Base-by-base conservation (phyloP, 768 basidiomycete genomes). In the Hypholoma fasciculare region DNA sequence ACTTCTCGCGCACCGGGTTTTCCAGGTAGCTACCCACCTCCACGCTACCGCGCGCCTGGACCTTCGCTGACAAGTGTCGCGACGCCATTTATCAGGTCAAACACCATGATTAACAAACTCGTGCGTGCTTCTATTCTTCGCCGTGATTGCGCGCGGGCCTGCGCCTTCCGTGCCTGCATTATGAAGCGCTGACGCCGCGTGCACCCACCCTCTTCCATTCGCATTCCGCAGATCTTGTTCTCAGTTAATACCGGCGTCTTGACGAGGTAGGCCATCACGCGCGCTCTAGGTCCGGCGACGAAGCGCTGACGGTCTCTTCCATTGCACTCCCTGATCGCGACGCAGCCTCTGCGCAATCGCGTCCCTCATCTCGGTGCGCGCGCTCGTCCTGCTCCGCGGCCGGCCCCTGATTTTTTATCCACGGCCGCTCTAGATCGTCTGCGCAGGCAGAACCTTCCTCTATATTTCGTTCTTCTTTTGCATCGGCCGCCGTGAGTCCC, bases 381-480 rank as follows among this genome's bases (percentile, higher is more conserved):
- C 30, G 20, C 52, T n/a, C 20, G 51, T 60, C 20, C 20, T 3
- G 12, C 16, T 47, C 51, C 30, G 39, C 37, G 26, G 20, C 51
- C 49, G 11, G 12, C 30, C 11, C 14, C 30, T 34, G 1, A 34
- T 7, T 34, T 4, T 37, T 34, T 2, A 23, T 2, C n/a, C 34
- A 2, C 17, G 14, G 5, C 30, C n/a, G 27, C 59, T 38, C 12
- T 40, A 85, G 83, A 85, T 85, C 64, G 58, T 72, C 12, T 72
- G 74, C 16, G 78, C 79, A 34, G 78, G 77, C 0, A 38, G 74
- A 2, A 80, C 83, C 0, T 82, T 84, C 71, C 66, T 84, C 53
- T 87, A 86, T 58, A 81, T 85, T 47, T 69, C 76, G 1, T 87
- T 86, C 69, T 87, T 81, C 67, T 86, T 84, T 61, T 81, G 77